These are phyloP conservation scores for Tubosaeta brunneosetosa DNA, from an alignment of 768 basidiomycete species.

Conservation along the genomic window DNA sequence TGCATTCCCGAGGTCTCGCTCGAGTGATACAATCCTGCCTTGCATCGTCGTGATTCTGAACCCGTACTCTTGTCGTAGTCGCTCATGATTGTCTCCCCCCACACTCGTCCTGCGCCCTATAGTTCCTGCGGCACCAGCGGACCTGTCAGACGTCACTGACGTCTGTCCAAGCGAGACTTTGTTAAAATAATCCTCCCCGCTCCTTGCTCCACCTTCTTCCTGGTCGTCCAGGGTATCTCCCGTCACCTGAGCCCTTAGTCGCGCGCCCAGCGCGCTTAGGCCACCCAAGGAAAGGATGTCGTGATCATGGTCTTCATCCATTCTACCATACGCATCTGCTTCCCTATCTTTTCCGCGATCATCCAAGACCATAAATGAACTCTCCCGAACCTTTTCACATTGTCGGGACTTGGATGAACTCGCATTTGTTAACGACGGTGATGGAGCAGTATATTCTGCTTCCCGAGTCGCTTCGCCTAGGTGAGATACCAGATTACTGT, in stretches of 20 bases:
- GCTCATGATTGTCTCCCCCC: slow-evolving; percentile 63
- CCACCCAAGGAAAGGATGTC: slow-evolving; percentile 53
- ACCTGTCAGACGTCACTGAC: slow-evolving; percentile 64
- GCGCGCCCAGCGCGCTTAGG: slow-evolving; percentile 59
- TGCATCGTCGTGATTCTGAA: slow-evolving; percentile 93
- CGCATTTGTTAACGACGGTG: too few species aligned
- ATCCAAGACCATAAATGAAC: slow-evolving; percentile 51
- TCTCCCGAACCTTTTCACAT: slow-evolving; percentile 63
- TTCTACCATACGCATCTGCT: slow-evolving; percentile 27
- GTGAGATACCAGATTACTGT: too few species aligned
- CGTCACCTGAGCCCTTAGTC: slow-evolving; percentile 38
- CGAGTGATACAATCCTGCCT: slow-evolving; percentile 60
- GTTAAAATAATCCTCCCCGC: slow-evolving; percentile 71
- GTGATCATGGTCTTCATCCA: slow-evolving; percentile 41
- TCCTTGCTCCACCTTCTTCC: slow-evolving; percentile 41
- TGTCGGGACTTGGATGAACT: too few species aligned
- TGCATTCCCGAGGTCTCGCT: slow-evolving; percentile 63
- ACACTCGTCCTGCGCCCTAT: slow-evolving; percentile 39
- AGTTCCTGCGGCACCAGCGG: slow-evolving; percentile 36
- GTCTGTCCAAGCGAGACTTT: slow-evolving; percentile 61
- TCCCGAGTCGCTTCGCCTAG: too few species aligned
- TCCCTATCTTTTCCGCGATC: slow-evolving; percentile 47
- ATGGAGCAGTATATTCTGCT: too few species aligned
- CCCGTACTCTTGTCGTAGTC: slow-evolving; percentile 82
- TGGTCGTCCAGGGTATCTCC: slow-evolving; percentile 52